Evolutionary conservation across 495 filamentous ascomycete genomes (phyloP), one percentile per base, ranked within the genome.

Genomic region (Aspergillus campestris): DNA sequence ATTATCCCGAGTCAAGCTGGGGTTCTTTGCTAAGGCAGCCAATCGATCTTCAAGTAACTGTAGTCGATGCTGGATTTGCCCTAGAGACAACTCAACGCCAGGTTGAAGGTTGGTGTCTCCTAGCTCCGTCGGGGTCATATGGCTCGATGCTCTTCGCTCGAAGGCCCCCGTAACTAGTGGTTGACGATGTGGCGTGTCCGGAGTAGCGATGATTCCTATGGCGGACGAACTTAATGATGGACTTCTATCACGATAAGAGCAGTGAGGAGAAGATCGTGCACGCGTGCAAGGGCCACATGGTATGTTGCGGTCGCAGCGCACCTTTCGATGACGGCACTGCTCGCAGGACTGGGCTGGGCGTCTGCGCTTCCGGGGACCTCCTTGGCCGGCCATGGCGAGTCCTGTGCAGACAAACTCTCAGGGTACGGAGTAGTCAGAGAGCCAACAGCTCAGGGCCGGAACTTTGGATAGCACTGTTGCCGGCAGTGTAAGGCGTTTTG

Each of bases 321-420:
- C 57, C 50, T 74, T 74, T 39, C 64, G 63, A 3, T 43, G 58
- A 9, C 68, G 64, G 42, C 70, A 72, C 41, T 64, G 63, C 42
- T 65, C 58, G 51, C 69, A 74, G 6, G 71, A 68, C 11, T 59
- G 56, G 29, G 65, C 62, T 12, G 67, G 65, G 8, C 71, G 65
- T 1, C 66, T 55, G 15, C 62, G 65, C 34, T 64, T 64, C 15
- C 60, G 53, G 24, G 44, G 48, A n/a, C n/a, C n/a, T n/a, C n/a
- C n/a, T n/a, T n/a, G n/a, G n/a, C n/a, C n/a, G n/a, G n/a, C n/a
- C n/a, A n/a, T n/a, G n/a, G n/a, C n/a, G n/a, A n/a, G n/a, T n/a
- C n/a, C n/a, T n/a, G n/a, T n/a, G n/a, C n/a, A n/a, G n/a, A n/a
- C n/a, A n/a, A n/a, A n/a, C n/a, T n/a, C n/a, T n/a, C n/a, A n/a